Conservation (phyloP, 176 grass and related monocot species). For the Triticum dicoccoides region DNA sequence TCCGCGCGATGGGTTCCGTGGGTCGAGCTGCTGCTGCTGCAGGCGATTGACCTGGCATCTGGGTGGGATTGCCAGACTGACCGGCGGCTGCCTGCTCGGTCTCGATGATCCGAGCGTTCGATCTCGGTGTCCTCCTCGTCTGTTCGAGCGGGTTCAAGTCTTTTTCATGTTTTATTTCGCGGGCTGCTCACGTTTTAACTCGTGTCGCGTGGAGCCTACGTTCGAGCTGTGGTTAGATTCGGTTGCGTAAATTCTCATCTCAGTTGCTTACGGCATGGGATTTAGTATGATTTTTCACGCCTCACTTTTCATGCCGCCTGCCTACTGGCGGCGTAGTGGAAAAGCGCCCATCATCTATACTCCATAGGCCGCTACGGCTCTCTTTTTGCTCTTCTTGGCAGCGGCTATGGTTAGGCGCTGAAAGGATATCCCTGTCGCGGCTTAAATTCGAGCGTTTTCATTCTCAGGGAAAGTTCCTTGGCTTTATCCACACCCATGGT, state of each 20-base stretch:
- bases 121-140: not conserved
- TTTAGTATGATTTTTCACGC: not conserved
- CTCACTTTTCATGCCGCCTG: not conserved
- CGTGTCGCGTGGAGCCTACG: constrained; percentile 36
- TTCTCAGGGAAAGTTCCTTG: constrained; percentile 10
- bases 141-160: not conserved
- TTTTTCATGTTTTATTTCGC: constrained; percentile 22
- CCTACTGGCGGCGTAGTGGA: not conserved
- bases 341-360: not conserved
- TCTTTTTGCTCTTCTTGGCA: constrained; percentile 3
- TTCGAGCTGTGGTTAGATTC: not conserved
- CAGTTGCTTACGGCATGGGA: not conserved
- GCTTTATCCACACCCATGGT: constrained; percentile 5
- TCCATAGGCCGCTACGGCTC: not conserved
- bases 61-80: not conserved
- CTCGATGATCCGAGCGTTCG: not conserved
- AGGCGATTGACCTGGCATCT: not conserved
- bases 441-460: not conserved
- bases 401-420: not conserved
- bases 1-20: not conserved
- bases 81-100: not conserved
- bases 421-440: not conserved
- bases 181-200: constrained; percentile 30
- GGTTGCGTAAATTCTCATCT: not conserved
- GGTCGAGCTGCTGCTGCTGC: not conserved